These are phyloP conservation scores for Tulasnella sp. DNA, from an alignment of 768 basidiomycete genomes.

Conservation along the genomic window DNA sequence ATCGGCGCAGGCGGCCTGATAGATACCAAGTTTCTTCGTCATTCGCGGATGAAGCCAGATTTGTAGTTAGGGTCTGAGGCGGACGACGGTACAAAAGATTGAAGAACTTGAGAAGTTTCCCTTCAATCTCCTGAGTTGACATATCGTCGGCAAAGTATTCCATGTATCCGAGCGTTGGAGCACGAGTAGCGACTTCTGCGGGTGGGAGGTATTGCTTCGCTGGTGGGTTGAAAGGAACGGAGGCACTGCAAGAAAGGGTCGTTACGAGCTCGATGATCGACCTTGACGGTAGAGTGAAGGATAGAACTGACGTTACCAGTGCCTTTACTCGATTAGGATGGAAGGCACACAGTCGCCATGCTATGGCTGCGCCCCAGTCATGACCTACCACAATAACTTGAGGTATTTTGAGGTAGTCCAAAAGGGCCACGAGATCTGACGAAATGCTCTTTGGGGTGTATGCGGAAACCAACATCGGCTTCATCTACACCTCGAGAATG, in stretches of 20 bases:
- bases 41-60: neutral
- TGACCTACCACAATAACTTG: constrained; percentile 52
- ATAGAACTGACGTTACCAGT: constrained; percentile 44
- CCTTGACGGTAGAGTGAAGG: neutral
- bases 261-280: neutral
- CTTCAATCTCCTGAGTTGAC: constrained; percentile 45
- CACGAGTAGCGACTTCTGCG: constrained; percentile 37
- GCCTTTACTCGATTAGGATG: constrained; percentile 50
- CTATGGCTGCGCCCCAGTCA: constrained; percentile 66
- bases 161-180: constrained; percentile 57
- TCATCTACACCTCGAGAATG: constrained; percentile 27
- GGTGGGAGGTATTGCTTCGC: constrained; percentile 36
- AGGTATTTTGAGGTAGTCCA: constrained; percentile 37
- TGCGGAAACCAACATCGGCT: constrained; percentile 40
- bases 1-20: neutral
- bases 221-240: constrained; percentile 57
- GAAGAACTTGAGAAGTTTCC: constrained; percentile 26
- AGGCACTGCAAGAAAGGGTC: constrained; percentile 19
- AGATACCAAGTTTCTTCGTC: neutral
- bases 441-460: constrained; percentile 51
- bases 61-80: neutral
- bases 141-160: constrained; percentile 46
- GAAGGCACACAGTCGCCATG: constrained; percentile 59
- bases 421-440: constrained; percentile 51
- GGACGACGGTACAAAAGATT: constrained; percentile 7